Evolutionary conservation across 1,139 yeast species (phyloP).

Genomic region (Candida buenavistaensis): DNA sequence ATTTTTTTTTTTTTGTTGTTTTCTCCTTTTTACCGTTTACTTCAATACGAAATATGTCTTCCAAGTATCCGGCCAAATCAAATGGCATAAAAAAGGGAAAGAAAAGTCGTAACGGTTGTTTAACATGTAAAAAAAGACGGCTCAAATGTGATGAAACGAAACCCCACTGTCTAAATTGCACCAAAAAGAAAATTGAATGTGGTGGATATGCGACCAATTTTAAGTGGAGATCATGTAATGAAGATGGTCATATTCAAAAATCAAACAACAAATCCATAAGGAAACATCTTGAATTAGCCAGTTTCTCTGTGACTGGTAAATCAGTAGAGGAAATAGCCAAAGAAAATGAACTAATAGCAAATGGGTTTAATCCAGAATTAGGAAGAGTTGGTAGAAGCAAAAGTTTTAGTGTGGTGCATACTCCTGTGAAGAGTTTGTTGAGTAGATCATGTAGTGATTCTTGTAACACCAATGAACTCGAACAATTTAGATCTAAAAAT

Average conservation of each 20-base stretch:
- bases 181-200: conserved; percentile 74
- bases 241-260: conserved; percentile 11
- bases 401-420: conserved; percentile 5
- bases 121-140: conserved; percentile 81
- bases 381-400: conserved; percentile 13
- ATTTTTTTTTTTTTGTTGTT: too few relatives aligned
- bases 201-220: conserved; percentile 65
- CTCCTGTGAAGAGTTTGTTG: background rate
- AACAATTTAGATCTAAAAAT: conserved; percentile 5
- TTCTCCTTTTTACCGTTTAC: too few relatives aligned
- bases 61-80: too few relatives aligned
- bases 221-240: conserved; percentile 60
- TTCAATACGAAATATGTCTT: too few relatives aligned
- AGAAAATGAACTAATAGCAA: conserved; percentile 48
- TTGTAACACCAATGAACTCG: background rate
- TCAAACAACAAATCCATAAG: conserved; percentile 20
- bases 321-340: conserved; percentile 48
- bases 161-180: conserved; percentile 78
- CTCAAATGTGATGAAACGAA: conserved; percentile 90
- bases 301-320: conserved; percentile 54
- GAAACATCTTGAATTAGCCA: conserved; percentile 52
- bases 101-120: conserved; percentile 80
- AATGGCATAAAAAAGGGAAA: conserved; percentile 1
- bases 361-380: conserved; percentile 47
- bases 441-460: conserved; percentile 4